Conservation (phyloP, 352 stramenopile species). For the Ophiocytium majus region DNA sequence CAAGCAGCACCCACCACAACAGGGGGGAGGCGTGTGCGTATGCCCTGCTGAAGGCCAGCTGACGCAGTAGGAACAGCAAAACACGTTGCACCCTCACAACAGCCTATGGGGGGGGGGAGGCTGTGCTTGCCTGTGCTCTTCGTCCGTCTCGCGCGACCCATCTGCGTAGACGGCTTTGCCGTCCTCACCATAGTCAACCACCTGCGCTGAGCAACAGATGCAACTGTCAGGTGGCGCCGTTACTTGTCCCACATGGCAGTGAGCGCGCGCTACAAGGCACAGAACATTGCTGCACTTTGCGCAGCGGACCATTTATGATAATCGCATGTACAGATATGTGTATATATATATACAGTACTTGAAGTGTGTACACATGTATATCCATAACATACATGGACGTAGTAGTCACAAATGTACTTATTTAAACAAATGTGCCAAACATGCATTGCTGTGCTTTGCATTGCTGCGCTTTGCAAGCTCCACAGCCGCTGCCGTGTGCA, state of each 20-base stretch:
- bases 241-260: slow-evolving; percentile 13
- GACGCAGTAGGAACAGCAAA: too few species aligned
- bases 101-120: neutral
- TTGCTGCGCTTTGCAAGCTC: slow-evolving; percentile 52
- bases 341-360: neutral
- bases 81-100: too few species aligned
- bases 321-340: neutral
- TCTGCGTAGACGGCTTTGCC: slow-evolving; percentile 93
- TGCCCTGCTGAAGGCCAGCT: too few species aligned
- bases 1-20: too few species aligned
- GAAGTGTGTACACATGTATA: neutral
- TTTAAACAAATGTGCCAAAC: too few species aligned
- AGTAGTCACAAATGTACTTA: too few species aligned
- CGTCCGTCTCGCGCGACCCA: slow-evolving; percentile 72
- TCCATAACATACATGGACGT: too few species aligned
- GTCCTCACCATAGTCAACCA: slow-evolving; percentile 95
- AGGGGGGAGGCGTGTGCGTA: too few species aligned
- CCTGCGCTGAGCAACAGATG: slow-evolving; percentile 58
- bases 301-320: neutral
- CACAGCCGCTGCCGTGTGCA: slow-evolving; percentile 46
- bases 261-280: neutral
- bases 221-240: neutral
- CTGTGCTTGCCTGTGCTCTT: slow-evolving; percentile 46
- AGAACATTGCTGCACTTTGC: neutral
- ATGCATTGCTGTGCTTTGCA: too few species aligned